A percentile compares a stretch with the other conserved stretches of the same genome.
phyloP scores from a whole-genome alignment of 495 filamentous ascomycete species.

The Apodospora peruviana region DNA sequence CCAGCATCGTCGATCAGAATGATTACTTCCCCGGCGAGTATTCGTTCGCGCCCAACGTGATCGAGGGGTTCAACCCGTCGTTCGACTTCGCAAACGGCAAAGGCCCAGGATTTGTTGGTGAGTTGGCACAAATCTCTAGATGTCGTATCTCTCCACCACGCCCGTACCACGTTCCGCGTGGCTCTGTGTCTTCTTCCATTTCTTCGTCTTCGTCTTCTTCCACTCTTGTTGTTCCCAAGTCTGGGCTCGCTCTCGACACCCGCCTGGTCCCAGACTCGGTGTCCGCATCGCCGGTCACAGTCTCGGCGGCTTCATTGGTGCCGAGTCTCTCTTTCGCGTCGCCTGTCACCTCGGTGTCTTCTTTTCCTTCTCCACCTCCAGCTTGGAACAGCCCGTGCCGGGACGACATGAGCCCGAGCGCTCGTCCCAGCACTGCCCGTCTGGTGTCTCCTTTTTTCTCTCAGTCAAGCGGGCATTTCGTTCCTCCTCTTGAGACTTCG shows the following conservation, averaged over 20 bases:
- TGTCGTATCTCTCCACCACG: constrained; percentile 11
- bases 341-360: constrained; percentile 41
- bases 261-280: constrained; percentile 27
- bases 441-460: constrained; percentile 36
- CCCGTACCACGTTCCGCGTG: constrained; percentile 4
- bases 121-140: constrained; percentile 48
- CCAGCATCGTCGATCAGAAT: constrained; percentile 61
- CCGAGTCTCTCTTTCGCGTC: constrained; percentile 43
- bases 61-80: constrained; percentile 44
- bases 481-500: constrained; percentile 54
- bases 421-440: constrained; percentile 18
- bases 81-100: constrained; percentile 56
- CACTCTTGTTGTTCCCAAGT: constrained; percentile 17
- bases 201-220: constrained; percentile 30
- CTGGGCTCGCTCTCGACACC: constrained; percentile 23
- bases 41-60: constrained; percentile 38
- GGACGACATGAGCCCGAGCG: constrained; percentile 16
- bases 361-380: constrained; percentile 28
- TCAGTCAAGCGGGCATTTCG: constrained; percentile 57
- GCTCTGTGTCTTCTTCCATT: constrained; percentile 21
- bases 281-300: constrained; percentile 23
- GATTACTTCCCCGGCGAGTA: constrained; percentile 55
- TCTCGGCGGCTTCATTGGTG: constrained; percentile 12
- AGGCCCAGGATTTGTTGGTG: constrained; percentile 65
- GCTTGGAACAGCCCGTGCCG: constrained; percentile 24